A percentile compares a stretch with the other conserved stretches of the same genome.
These are phyloP conservation scores for Entomophthora muscae DNA, from an alignment of 371 early-diverging fungal species.

Conservation along the genomic window DNA sequence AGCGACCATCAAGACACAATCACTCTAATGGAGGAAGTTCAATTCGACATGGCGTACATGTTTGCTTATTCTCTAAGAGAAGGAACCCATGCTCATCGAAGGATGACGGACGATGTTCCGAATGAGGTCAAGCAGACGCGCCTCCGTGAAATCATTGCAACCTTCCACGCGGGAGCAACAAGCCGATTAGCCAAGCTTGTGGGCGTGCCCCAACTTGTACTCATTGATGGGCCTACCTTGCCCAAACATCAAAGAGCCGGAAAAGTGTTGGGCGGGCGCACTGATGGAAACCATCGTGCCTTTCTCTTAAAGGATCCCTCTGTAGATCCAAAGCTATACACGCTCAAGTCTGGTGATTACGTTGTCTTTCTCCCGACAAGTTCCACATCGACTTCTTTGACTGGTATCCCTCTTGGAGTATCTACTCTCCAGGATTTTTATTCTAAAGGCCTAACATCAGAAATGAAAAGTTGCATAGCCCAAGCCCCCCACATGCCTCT, in stretches of 20 bases:
- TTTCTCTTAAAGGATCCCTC: constrained; percentile 17
- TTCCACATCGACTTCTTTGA: constrained; percentile 11
- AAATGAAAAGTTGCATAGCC: background rate
- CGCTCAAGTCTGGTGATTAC: constrained; percentile 16
- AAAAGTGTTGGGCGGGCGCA: constrained; percentile 24
- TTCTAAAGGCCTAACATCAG: background rate
- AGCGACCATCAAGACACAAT: constrained; percentile 51
- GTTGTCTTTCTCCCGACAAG: constrained; percentile 17
- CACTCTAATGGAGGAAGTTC: constrained; percentile 38
- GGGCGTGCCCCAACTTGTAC: constrained; percentile 32
- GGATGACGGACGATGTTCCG: constrained; percentile 43
- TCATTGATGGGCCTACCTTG: constrained; percentile 37
- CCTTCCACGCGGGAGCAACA: constrained; percentile 39
- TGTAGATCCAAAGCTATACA: constrained; percentile 12
- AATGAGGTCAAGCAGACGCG: constrained; percentile 34
- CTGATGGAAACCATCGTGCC: constrained; percentile 37
- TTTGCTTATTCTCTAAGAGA: constrained; percentile 66
- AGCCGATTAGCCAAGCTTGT: constrained; percentile 28
- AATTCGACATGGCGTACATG: constrained; percentile 64
- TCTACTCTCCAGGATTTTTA: background rate
- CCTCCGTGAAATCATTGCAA: constrained; percentile 40
- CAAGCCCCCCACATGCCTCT: too few relatives aligned
- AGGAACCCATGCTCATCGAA: constrained; percentile 57
- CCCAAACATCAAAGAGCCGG: constrained; percentile 19
- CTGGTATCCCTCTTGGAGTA: background rate